Base-by-base conservation (phyloP, 805 yeast species). In the Nematodospora valgi region DNA sequence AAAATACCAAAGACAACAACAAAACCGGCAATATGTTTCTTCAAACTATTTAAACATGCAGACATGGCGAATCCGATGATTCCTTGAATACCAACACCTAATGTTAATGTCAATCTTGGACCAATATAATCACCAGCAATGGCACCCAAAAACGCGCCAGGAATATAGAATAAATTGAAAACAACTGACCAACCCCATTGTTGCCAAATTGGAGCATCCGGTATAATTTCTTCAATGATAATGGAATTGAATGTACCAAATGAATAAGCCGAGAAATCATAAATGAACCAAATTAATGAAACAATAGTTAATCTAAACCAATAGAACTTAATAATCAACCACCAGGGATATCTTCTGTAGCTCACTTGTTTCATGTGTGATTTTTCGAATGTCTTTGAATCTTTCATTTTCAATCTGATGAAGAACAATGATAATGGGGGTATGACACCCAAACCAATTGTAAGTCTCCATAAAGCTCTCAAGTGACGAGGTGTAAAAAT, bases 101-200 rank as follows among this genome's bases (percentile, higher is more conserved):
- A 36, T 21, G 70, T 73, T 29, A 87, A 62, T 7, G 96, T 84
- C 42, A 83, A 56, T 59, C 96, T 76, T 37, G 97, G 96, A n/a
- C 98, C 98, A 39, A 88, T 52, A 59, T 76, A 85, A 60, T 91
- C 97, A n/a, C 95, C 73, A 25, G 77, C 61, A 33, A 74, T 52
- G n/a, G 95, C 96, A 52, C 98, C 97, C 15, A 84, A 56, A 57
- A 87, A 76, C 1, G 95, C 73, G 48, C 97, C 98, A 10, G 97
- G 97, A 24, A 89, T 63, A 59, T 89, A 88, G 62, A 91, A 89
- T 50, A 84, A 66, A 61, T 87, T 86, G 51, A 89, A 74, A 5
- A 91, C 91, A 41, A 85, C 83, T 58, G 83, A 86, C 97, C 96
- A 91, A 34, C 96, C 96, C 61, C 87, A 86, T 16, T 85, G 73